These are phyloP conservation scores for Talaromyces sp. DNA, from an alignment of 2,329 filamentous ascomycete genomes.

Conservation along the genomic window DNA sequence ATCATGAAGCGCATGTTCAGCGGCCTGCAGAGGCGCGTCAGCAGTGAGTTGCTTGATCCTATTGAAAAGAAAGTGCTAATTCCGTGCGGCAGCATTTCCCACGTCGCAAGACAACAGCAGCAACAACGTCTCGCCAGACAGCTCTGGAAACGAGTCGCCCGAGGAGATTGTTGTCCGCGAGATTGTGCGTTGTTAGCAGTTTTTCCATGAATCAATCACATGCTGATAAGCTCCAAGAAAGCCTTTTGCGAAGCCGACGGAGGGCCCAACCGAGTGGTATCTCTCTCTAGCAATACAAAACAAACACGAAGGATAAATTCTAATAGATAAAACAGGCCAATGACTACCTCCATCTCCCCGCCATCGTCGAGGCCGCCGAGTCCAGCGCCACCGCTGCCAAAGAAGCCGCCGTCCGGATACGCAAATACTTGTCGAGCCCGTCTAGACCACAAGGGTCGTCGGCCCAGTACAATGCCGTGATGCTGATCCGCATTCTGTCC, in stretches of 20 bases:
- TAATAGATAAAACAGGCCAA: conserved; percentile 56
- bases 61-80: not conserved
- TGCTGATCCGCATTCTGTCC: conserved; percentile 85
- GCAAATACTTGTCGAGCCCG: conserved; percentile 73
- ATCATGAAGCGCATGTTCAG: conserved; percentile 12
- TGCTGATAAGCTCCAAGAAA: conserved; percentile 47
- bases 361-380: conserved; percentile 91
- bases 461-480: conserved; percentile 91
- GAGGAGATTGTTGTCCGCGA: conserved; percentile 36
- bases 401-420: conserved; percentile 73
- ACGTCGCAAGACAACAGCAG: conserved; percentile 9
- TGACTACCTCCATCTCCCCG: conserved; percentile 86
- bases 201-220: not conserved
- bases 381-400: conserved; percentile 81
- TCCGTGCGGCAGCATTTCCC: not conserved
- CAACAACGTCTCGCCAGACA: conserved; percentile 1
- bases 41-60: not conserved
- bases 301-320: not conserved
- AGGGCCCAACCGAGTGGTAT: conserved; percentile 52
- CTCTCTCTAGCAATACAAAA: conserved; percentile 5
- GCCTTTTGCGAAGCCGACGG: conserved; percentile 72
- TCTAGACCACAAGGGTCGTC: conserved; percentile 61
- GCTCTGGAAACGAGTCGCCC: conserved; percentile 26
- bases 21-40: conserved; percentile 12
- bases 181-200: conserved; percentile 28